Evolutionary conservation across 345 rosid species (phyloP).

Genomic region (Streptanthus diversifolius): DNA sequence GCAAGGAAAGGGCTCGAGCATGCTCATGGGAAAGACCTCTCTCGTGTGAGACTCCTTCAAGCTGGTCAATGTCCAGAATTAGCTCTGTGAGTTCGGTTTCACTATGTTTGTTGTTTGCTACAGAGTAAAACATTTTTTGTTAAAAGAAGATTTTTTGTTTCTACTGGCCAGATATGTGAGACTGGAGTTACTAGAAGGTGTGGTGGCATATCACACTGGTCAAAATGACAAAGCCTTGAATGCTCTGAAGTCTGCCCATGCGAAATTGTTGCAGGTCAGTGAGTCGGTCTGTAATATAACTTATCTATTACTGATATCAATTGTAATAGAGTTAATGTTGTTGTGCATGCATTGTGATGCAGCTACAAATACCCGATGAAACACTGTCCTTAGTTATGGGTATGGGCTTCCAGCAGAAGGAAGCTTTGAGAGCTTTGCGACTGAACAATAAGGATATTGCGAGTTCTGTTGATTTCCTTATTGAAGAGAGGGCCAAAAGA

Average conservation of each 20-base stretch:
- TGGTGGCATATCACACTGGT: conserved; percentile 86
- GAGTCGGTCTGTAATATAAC: background rate
- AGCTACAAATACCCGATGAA: conserved; percentile 87
- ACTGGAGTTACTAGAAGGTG: conserved; percentile 89
- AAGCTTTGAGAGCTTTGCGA: conserved; percentile 80
- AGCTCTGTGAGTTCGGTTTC: conserved; percentile 58
- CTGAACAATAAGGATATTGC: conserved; percentile 74
- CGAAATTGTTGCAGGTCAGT: conserved; percentile 66
- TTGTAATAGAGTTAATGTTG: background rate
- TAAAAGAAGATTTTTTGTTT: background rate
- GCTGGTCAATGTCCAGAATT: conserved; percentile 69
- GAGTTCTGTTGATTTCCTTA: conserved; percentile 72
- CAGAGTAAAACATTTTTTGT: background rate
- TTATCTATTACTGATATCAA: background rate
- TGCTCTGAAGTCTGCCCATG: conserved; percentile 69
- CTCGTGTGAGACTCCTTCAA: conserved; percentile 83
- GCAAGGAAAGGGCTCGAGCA: conserved; percentile 90
- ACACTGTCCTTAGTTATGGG: conserved; percentile 67
- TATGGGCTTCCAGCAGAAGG: conserved; percentile 76
- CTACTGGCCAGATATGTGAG: conserved; percentile 60
- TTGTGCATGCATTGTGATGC: conserved; percentile 18
- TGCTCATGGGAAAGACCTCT: conserved; percentile 85
- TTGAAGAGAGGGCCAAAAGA: conserved; percentile 63
- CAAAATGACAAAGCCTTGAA: conserved; percentile 56
- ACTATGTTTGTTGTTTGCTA: background rate